Evolutionary conservation across 2,329 filamentous ascomycete genomes (phyloP), one percentile per base, ranked within the genome.

Genomic region (Calycina herbarum): DNA sequence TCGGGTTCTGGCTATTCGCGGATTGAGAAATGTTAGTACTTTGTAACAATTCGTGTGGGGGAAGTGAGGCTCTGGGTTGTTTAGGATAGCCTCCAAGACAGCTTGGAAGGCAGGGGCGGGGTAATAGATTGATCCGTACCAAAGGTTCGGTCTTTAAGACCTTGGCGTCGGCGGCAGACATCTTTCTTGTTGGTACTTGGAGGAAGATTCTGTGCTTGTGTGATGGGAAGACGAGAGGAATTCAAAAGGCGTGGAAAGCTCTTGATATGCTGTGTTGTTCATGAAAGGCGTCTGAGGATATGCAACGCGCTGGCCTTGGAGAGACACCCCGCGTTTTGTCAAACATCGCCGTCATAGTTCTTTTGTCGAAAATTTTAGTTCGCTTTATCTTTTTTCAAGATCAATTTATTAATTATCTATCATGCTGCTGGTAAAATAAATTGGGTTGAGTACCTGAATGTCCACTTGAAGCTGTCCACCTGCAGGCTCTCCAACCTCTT

Each of bases 1-100:
- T 89, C 84, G 59, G 66, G 62, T 24, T 68, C 66, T 27, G 69
- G 67, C 72, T 74, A 48, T 58, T 51, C 3, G 17, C 20, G 2
- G 45, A 11, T 20, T 13, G 4, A 3, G 17, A n/a, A 6, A n/a
- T 6, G 45, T 51, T 20, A 51, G 45, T 3, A 24, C 10, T 20
- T 8, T 20, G 8, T n/a, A n/a, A 7, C 42, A n/a, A 20, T 48
- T 48, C 17, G 5, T 48, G 45, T 1, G 8, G 20, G 2, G 5
- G 42, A 45, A n/a, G 42, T 45, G 15, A 17, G n/a, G n/a, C 17
- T 20, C 2, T 38, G 35, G 8, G 24, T 31, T 38, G 42, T 45
- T 45, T 24, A 1, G 15, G 7, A 33, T 10, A n/a, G 40, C 20
- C 51, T 17, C 42, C 56, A 42, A 3, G 11, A 33, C 13, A 38